Conservation (phyloP, 116 monocot genomes). For the Iris pallida region DNA sequence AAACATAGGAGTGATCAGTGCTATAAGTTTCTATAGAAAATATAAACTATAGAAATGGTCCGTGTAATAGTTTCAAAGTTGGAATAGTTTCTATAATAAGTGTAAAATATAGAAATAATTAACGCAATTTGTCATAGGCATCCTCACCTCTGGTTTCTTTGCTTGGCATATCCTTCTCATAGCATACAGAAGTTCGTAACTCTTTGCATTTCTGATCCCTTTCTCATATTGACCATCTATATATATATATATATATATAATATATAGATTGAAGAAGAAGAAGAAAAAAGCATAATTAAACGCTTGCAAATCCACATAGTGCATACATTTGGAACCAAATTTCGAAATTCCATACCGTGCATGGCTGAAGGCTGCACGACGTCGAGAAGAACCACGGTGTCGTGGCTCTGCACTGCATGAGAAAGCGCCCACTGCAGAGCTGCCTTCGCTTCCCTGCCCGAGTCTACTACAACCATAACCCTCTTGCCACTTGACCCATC, state of each 20-base stretch:
- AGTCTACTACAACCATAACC: slow-evolving; percentile 53
- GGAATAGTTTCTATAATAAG: background rate
- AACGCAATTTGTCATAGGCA: too few species aligned
- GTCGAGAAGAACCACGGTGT: slow-evolving; percentile 45
- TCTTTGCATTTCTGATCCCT: slow-evolving; percentile 6
- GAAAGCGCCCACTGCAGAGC: slow-evolving; percentile 61
- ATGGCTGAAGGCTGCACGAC: slow-evolving; percentile 12
- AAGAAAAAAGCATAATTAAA: too few species aligned
- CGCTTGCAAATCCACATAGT: too few species aligned
- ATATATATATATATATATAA: too few species aligned
- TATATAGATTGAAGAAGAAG: too few species aligned
- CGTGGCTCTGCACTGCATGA: slow-evolving; percentile 43
- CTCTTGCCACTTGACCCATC: slow-evolving; percentile 12
- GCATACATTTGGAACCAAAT: too few species aligned
- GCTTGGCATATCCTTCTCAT: slow-evolving; percentile 50
- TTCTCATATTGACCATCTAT: background rate
- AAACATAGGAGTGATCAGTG: background rate
- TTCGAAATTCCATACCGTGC: too few species aligned
- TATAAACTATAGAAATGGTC: background rate
- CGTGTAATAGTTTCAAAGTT: too few species aligned
- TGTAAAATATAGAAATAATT: background rate
- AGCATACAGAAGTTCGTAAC: slow-evolving; percentile 18
- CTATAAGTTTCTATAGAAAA: background rate
- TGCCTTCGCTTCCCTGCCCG: slow-evolving; percentile 34
- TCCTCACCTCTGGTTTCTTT: slow-evolving; percentile 50